A percentile compares a stretch with the other conserved stretches of the same genome.
These are phyloP conservation scores for Alternaria novae-zelandiae DNA, from an alignment of 2,329 filamentous ascomycete species.

Conservation along the genomic window DNA sequence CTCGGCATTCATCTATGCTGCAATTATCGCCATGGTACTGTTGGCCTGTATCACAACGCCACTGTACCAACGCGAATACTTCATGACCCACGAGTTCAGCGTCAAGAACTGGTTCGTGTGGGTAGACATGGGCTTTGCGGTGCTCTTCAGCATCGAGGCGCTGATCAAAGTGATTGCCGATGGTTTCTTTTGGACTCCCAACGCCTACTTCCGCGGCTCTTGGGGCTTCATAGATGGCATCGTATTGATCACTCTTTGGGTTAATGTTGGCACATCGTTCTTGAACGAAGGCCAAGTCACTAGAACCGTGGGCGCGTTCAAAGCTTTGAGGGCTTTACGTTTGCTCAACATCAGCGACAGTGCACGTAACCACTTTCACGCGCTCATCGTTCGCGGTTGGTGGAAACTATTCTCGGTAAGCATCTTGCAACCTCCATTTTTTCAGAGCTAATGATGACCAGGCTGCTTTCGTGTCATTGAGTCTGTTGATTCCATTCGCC, in stretches of 20 bases:
- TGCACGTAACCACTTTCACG: slow-evolving; percentile 94
- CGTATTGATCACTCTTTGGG: slow-evolving; percentile 91
- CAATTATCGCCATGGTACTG: slow-evolving; percentile 97
- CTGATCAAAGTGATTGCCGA: slow-evolving; percentile 93
- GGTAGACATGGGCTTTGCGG: slow-evolving; percentile 87
- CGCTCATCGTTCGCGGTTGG: slow-evolving; percentile 89
- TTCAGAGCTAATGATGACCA: slow-evolving; percentile 26
- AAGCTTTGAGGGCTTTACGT: slow-evolving; percentile 88
- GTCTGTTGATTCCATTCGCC: slow-evolving; percentile 92
- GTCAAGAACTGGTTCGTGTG: slow-evolving; percentile 91
- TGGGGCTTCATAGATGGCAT: slow-evolving; percentile 97
- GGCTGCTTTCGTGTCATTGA: slow-evolving; percentile 92
- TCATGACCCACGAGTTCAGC: slow-evolving; percentile 64
- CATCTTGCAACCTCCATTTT: not conserved
- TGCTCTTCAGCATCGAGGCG: slow-evolving; percentile 85
- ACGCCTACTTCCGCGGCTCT: slow-evolving; percentile 93
- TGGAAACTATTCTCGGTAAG: slow-evolving; percentile 89
- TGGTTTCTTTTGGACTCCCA: slow-evolving; percentile 94
- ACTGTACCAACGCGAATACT: slow-evolving; percentile 90
- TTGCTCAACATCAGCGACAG: slow-evolving; percentile 96
- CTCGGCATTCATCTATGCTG: slow-evolving; percentile 90
- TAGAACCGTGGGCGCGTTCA: slow-evolving; percentile 92
- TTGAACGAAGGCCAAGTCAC: slow-evolving; percentile 84
- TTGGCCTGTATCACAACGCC: slow-evolving; percentile 94
- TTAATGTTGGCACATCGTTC: slow-evolving; percentile 86